Conservation (phyloP, 139 green algal species). For the Tetradesmus lagerheimii region DNA sequence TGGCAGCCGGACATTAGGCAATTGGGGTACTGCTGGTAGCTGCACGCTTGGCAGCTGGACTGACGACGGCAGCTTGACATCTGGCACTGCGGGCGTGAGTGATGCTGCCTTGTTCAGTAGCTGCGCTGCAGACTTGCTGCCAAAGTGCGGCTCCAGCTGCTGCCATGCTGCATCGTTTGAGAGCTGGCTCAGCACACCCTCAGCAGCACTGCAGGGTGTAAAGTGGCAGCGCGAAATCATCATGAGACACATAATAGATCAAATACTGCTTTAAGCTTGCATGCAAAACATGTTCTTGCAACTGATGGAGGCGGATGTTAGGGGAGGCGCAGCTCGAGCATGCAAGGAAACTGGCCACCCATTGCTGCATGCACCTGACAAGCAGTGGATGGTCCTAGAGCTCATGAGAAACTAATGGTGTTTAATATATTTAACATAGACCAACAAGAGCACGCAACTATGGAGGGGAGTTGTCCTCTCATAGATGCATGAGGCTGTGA, state of each 20-base stretch:
- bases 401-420: too few relatives aligned
- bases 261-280: too few relatives aligned
- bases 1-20: background rate
- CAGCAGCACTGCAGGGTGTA: background rate
- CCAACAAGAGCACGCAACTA: too few relatives aligned
- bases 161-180: background rate
- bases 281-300: too few relatives aligned
- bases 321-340: background rate
- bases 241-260: too few relatives aligned
- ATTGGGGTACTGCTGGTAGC: background rate
- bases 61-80: background rate
- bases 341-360: background rate
- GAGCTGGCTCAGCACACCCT: slow-evolving; percentile 23
- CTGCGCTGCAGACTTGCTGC: slow-evolving; percentile 11
- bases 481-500: background rate
- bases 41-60: background rate
- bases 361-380: too few relatives aligned
- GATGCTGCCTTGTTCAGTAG: slow-evolving; percentile 14
- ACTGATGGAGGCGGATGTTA: too few relatives aligned
- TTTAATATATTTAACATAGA: too few relatives aligned
- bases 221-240: background rate
- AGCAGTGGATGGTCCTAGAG: too few relatives aligned
- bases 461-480: too few relatives aligned
- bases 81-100: background rate
- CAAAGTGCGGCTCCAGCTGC: slow-evolving; percentile 39